Base-by-base conservation (phyloP, 78 protist genomes). In the Planoprotostelium fungivorum region DNA sequence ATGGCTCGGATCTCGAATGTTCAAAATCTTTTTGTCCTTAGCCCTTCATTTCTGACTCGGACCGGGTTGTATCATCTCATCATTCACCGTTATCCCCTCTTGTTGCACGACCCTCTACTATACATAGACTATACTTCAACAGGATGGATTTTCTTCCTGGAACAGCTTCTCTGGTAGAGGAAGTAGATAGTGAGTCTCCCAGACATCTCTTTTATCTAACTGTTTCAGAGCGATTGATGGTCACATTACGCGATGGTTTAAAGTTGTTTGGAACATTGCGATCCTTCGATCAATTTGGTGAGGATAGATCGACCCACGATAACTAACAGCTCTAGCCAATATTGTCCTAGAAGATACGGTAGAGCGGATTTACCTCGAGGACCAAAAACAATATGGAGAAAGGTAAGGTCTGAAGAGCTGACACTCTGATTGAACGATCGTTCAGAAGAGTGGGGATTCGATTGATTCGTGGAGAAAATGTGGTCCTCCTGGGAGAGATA, bases 201-300 rank as follows among this genome's bases (percentile, higher is more conserved):
- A 51, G 73, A 51, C 73, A 51, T 51, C 31, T 51, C 16, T 51
- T 51, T 5, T 51, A 51, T 51, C 16, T 16, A 51, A 25, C 73
- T 16, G 73, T 25, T 25, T 51, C 73, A 86, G 91, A 94, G 88
- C 1, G 34, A 35, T 1, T 94, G 36, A 0, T 94, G 37, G 90
- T 91, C 1, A 88, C 89, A 36, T 39, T 94, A 85, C 91, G 96
- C 0, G 96, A 94, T 39, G 96, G 96, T 0, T 29, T 91, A 34
- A 94, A 94, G 92, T 51, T 94, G 38, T 87, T 94, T 1, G 96
- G 96, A 0, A 86, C 38, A 38, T n/a, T 94, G 83, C 96, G 96
- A 34, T 86, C 94, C 28, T 88, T 94, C 38, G 96, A 94, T 51
- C 96, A 94, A 37, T 94, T 91, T 89, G 94, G 93, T 90, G 29